Evolutionary conservation across 1,284 basidiomycete genomes (phyloP).

Genomic region (Gastroboletus turbinatus): DNA sequence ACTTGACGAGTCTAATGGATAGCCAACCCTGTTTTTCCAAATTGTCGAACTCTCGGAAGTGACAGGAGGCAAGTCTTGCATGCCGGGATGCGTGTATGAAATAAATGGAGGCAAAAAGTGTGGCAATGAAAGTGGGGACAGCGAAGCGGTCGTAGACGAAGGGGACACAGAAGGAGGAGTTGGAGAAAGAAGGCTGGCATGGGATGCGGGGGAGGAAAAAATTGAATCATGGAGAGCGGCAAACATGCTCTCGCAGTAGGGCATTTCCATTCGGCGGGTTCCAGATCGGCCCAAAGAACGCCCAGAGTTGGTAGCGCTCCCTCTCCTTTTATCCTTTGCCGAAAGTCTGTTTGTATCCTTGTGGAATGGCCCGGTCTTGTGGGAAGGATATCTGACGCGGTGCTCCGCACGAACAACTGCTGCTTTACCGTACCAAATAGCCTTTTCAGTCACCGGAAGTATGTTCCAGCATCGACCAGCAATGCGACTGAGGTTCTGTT

Average conservation of each 20-base stretch:
- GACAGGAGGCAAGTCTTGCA: background rate
- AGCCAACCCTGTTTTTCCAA: background rate
- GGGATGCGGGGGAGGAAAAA: background rate
- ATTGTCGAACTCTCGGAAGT: background rate
- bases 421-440: slow-evolving; percentile 46
- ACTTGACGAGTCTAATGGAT: background rate
- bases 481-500: slow-evolving; percentile 59
- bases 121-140: slow-evolving; percentile 14
- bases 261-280: background rate
- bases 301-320: background rate
- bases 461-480: slow-evolving; percentile 56
- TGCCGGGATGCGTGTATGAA: background rate
- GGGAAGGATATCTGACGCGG: slow-evolving; percentile 41
- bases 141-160: background rate
- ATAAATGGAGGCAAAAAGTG: slow-evolving; percentile 9
- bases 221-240: slow-evolving; percentile 2
- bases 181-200: slow-evolving; percentile 2
- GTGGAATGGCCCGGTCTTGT: slow-evolving; percentile 46
- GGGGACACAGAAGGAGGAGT: background rate
- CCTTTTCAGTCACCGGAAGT: slow-evolving; percentile 42
- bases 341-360: slow-evolving; percentile 23
- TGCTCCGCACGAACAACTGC: slow-evolving; percentile 39
- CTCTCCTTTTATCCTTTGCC: slow-evolving; percentile 3
- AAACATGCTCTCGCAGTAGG: slow-evolving; percentile 16
- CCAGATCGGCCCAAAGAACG: slow-evolving; percentile 2